These are phyloP conservation scores for Kondoa malvinella DNA, from an alignment of 768 basidiomycete genomes.

Conservation along the genomic window DNA sequence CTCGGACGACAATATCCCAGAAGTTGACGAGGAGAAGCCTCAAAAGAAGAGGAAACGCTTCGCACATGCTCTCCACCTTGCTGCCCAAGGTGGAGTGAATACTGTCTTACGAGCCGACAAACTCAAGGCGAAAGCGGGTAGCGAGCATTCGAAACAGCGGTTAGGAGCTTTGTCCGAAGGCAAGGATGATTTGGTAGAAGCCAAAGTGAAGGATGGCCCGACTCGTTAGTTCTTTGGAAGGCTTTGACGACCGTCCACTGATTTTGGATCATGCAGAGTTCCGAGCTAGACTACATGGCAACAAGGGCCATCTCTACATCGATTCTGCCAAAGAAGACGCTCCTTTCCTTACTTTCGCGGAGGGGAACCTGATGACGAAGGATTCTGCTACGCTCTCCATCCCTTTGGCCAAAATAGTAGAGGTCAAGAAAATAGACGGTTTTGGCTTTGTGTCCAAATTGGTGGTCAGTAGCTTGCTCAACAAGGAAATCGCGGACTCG, in stretches of 20 bases:
- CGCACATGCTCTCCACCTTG: too few relatives aligned
- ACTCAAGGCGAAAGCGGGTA: conserved; percentile 31
- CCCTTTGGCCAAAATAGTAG: conserved; percentile 28
- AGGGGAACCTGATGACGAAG: too few relatives aligned
- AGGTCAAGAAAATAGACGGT: conserved; percentile 32
- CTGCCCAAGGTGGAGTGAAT: conserved; percentile 28
- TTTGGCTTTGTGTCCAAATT: conserved; percentile 35
- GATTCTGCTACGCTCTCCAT: conserved; percentile 22
- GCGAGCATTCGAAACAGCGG: conserved; percentile 28
- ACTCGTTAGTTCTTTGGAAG: too few relatives aligned
- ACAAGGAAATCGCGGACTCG: conserved; percentile 26
- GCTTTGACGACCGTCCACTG: too few relatives aligned
- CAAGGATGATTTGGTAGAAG: too few relatives aligned
- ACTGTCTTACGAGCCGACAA: conserved; percentile 30
- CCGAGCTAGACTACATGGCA: conserved; percentile 28
- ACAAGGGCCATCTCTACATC: conserved; percentile 29
- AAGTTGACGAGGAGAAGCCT: conserved; percentile 24
- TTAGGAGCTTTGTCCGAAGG: conserved; percentile 30
- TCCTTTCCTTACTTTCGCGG: conserved; percentile 30
- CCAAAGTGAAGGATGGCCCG: too few relatives aligned
- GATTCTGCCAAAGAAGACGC: conserved; percentile 30
- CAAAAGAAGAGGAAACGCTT: conserved; percentile 17
- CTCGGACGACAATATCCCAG: too few relatives aligned
- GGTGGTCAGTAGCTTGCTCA: neutral
- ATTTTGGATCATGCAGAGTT: conserved; percentile 32